Evolutionary conservation across 441 rosid species (phyloP).

Genomic region (Gossypium gossypioides): DNA sequence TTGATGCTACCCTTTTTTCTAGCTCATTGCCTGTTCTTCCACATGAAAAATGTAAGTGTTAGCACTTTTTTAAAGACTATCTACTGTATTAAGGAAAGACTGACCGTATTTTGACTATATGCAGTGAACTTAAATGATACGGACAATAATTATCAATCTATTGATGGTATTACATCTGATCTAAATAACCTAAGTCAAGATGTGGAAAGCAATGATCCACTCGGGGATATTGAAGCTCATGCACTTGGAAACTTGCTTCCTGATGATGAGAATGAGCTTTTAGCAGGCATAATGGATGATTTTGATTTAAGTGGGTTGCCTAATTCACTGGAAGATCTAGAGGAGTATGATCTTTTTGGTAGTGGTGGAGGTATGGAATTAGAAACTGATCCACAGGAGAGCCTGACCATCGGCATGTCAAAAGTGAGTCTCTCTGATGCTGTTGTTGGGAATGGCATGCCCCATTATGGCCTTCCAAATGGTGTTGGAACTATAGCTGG

Average conservation of each 20-base stretch:
- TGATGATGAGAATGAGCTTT: conserved; percentile 77
- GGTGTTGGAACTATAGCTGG: conserved; percentile 77
- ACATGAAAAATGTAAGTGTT: conserved; percentile 61
- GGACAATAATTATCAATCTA: conserved; percentile 31
- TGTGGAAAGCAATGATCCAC: conserved; percentile 29
- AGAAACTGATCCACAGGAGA: conserved; percentile 54
- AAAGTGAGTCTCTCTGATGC: conserved; percentile 57
- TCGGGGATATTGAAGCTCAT: conserved; percentile 35
- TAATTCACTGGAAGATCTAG: conserved; percentile 60
- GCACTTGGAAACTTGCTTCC: conserved; percentile 68
- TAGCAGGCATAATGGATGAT: conserved; percentile 79
- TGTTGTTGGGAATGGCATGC: conserved; percentile 47
- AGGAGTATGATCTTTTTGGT: conserved; percentile 80
- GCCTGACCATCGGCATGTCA: conserved; percentile 47
- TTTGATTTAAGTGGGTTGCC: conserved; percentile 70
- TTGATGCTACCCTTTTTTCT: conserved; percentile 69
- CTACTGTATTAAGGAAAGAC: conserved; percentile 1
- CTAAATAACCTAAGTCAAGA: conserved; percentile 29
- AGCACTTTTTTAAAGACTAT: background rate
- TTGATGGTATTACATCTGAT: conserved; percentile 37
- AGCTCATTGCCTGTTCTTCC: conserved; percentile 83
- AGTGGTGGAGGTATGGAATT: conserved; percentile 97
- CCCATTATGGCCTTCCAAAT: conserved; percentile 50
- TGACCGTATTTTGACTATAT: conserved; percentile 19
- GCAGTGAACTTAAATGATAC: conserved; percentile 43